A percentile compares a stretch with the other conserved stretches of the same genome.
These are phyloP conservation scores for Peniophora sp. DNA, from an alignment of 1,284 basidiomycete genomes.

Conservation along the genomic window DNA sequence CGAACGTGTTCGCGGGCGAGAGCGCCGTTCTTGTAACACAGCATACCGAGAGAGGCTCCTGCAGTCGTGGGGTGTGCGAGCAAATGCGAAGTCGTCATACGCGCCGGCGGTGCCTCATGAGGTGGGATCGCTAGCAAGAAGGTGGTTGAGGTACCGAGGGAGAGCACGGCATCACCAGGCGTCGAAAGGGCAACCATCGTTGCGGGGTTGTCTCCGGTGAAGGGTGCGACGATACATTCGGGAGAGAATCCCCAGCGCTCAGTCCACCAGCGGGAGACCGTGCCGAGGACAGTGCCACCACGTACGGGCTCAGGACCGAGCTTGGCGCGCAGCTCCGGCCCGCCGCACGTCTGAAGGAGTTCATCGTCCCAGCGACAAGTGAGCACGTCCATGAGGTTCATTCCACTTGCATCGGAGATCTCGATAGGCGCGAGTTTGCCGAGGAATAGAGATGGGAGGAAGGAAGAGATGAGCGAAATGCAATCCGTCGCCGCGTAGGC, in stretches of 20 bases:
- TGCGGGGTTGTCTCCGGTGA: slow-evolving; percentile 90
- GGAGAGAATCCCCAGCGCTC: slow-evolving; percentile 69
- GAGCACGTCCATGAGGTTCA: slow-evolving; percentile 78
- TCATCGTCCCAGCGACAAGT: slow-evolving; percentile 63
- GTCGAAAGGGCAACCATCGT: slow-evolving; percentile 74
- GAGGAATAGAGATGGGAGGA: slow-evolving; percentile 75
- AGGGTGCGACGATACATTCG: slow-evolving; percentile 76
- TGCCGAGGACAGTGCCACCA: slow-evolving; percentile 61
- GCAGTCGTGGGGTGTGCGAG: slow-evolving; percentile 60
- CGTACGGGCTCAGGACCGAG: slow-evolving; percentile 76
- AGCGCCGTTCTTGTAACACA: slow-evolving; percentile 82
- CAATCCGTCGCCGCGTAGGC: slow-evolving; percentile 61
- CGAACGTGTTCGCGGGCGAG: slow-evolving; percentile 77
- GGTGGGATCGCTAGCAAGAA: slow-evolving; percentile 73
- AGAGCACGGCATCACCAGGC: slow-evolving; percentile 84
- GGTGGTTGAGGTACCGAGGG: slow-evolving; percentile 89
- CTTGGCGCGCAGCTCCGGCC: slow-evolving; percentile 60
- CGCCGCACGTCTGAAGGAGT: slow-evolving; percentile 56
- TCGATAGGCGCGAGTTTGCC: slow-evolving; percentile 65
- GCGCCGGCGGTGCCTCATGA: slow-evolving; percentile 46
- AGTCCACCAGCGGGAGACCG: slow-evolving; percentile 66
- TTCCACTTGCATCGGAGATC: slow-evolving; percentile 82
- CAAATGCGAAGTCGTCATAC: slow-evolving; percentile 71
- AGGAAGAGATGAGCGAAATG: slow-evolving; percentile 80
- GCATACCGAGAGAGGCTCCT: slow-evolving; percentile 65